Conservation (phyloP, 2,329 filamentous ascomycete species). For the Seiridium cupressi region DNA sequence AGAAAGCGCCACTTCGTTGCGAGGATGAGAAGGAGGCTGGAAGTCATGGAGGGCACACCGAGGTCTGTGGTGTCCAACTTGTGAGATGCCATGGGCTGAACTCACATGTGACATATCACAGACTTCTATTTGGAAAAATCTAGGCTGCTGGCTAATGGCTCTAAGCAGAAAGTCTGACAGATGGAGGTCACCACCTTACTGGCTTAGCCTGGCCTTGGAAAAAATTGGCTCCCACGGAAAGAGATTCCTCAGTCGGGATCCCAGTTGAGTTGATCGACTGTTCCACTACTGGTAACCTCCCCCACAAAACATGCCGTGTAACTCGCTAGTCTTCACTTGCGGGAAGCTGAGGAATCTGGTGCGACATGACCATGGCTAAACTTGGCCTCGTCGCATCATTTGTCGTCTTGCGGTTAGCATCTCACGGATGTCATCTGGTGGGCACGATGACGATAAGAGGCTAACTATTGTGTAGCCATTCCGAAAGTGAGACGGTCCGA, state of each 20-base stretch:
- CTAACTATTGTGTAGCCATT: no score
- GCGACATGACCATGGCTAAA: neutral
- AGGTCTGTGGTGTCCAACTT: neutral
- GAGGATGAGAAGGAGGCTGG: neutral
- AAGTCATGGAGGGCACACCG: neutral
- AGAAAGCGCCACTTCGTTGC: neutral
- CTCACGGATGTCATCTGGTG: no score
- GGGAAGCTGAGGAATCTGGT: slow-evolving; percentile 4
- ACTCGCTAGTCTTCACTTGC: neutral
- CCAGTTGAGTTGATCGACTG: neutral
- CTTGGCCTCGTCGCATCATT: neutral
- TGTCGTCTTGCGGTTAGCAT: neutral
- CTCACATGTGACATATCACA: neutral
- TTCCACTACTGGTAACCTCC: neutral
- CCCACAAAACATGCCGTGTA: neutral
- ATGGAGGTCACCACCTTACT: neutral
- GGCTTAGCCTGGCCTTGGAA: neutral
- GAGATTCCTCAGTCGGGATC: neutral
- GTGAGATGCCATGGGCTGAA: neutral
- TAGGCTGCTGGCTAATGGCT: neutral
- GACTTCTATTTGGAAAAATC: neutral
- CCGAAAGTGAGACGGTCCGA: no score
- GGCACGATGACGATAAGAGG: no score
- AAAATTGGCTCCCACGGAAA: neutral
- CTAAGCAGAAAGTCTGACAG: neutral